Percentiles rank a stretch among this genome's conserved stretches.
These are phyloP conservation scores for Actinomortierella wolfii DNA, from an alignment of 371 early-diverging fungal species.

Conservation along the genomic window DNA sequence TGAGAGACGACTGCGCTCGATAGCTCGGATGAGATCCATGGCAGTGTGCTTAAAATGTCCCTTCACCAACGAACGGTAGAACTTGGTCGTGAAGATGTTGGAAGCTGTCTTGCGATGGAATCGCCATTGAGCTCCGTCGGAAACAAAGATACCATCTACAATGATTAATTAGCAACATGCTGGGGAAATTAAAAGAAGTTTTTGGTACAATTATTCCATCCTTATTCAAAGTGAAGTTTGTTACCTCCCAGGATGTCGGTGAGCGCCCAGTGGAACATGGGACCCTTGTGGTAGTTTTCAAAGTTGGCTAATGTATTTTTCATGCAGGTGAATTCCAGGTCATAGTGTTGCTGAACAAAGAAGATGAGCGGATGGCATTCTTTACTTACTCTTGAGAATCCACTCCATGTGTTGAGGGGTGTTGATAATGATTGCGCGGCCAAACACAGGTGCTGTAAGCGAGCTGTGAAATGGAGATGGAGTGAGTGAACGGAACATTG, in stretches of 20 bases:
- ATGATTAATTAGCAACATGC: too few relatives aligned
- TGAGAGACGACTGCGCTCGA: neutral
- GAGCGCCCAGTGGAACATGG: conserved; percentile 1
- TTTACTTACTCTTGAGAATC: conserved; percentile 31
- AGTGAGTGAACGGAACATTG: too few relatives aligned
- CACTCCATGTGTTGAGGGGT: conserved; percentile 26
- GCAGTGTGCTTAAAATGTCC: conserved; percentile 16
- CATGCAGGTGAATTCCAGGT: too few relatives aligned
- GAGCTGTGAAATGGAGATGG: too few relatives aligned
- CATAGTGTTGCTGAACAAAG: too few relatives aligned
- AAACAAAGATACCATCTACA: conserved; percentile 5
- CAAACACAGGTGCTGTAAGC: conserved; percentile 21
- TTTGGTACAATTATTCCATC: too few relatives aligned
- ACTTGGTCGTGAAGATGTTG: conserved; percentile 8
- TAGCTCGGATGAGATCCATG: conserved; percentile 2
- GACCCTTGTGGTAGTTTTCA: conserved; percentile 29
- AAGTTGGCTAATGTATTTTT: conserved; percentile 12
- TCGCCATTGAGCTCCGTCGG: conserved; percentile 5
- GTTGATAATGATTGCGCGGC: conserved; percentile 27
- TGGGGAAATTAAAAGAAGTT: too few relatives aligned
- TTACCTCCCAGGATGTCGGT: neutral
- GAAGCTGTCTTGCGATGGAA: conserved; percentile 10
- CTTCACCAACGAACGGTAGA: conserved; percentile 8
- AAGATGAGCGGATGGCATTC: too few relatives aligned
- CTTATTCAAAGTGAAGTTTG: too few relatives aligned